phyloP scores from a whole-genome alignment of 352 stramenopile species.

The Phytophthora chlamydospora region DNA sequence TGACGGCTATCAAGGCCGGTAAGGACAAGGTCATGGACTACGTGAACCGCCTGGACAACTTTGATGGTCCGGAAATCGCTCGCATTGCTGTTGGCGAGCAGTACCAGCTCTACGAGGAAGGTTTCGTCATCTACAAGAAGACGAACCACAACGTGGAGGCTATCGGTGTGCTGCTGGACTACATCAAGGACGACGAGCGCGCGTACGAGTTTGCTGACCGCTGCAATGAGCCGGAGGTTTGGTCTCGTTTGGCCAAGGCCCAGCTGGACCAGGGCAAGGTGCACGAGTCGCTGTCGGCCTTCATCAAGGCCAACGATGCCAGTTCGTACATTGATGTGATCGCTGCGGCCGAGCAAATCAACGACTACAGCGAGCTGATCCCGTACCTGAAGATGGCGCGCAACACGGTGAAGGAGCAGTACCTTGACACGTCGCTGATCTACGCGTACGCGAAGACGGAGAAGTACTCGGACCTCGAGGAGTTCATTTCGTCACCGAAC shows the following conservation, averaged over 20 bases:
- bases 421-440: conserved; percentile 99
- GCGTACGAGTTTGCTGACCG: conserved; percentile 99
- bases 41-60: conserved; percentile 99
- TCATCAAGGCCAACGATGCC: conserved; percentile 99
- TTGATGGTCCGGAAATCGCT: conserved; percentile 99
- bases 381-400: conserved; percentile 99
- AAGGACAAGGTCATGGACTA: conserved; percentile 99
- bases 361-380: conserved; percentile 98
- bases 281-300: conserved; percentile 97
- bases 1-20: conserved; percentile 99
- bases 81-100: conserved; percentile 98
- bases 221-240: conserved; percentile 98
- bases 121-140: conserved; percentile 99
- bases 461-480: conserved; percentile 98
- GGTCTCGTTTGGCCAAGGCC: conserved; percentile 98
- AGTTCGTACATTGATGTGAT: conserved; percentile 98
- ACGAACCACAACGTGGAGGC: conserved; percentile 97
- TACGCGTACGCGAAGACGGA: conserved; percentile 99
- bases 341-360: conserved; percentile 95
- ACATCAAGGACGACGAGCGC: conserved; percentile 98
- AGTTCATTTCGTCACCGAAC: conserved; percentile 99
- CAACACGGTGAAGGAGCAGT: conserved; percentile 99
- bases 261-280: conserved; percentile 97
- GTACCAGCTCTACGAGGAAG: conserved; percentile 99
- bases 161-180: conserved; percentile 93